Evolutionary conservation across 345 rosid genomes (phyloP).

Genomic region (Rhizophora mangle): DNA sequence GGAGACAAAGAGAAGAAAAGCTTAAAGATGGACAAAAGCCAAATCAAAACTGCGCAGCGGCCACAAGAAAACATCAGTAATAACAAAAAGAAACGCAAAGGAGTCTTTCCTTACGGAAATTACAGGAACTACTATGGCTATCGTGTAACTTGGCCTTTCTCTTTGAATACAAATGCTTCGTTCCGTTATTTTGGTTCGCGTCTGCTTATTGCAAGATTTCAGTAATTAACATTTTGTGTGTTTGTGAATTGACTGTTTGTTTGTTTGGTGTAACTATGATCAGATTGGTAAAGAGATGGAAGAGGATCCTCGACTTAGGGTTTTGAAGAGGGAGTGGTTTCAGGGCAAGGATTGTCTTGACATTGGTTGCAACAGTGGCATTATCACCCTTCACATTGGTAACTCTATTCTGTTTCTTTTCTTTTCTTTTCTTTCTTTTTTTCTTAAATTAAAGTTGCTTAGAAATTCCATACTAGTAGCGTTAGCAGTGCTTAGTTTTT

Average conservation of each 20-base stretch:
- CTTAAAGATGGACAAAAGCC: background rate
- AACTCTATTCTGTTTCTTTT: background rate
- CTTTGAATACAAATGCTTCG: background rate
- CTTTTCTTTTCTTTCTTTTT: background rate
- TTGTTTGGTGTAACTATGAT: conserved; percentile 5
- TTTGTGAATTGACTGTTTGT: background rate
- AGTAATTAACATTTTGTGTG: too few relatives aligned
- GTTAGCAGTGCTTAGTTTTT: background rate
- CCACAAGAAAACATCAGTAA: conserved; percentile 23
- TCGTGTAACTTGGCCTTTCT: conserved; percentile 42
- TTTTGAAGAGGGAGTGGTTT: conserved; percentile 78
- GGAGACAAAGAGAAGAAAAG: background rate
- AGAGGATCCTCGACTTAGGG: conserved; percentile 85
- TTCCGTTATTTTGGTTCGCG: too few relatives aligned
- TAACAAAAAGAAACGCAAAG: conserved; percentile 49
- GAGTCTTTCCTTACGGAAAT: conserved; percentile 67
- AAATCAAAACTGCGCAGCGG: background rate
- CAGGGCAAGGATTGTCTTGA: conserved; percentile 77
- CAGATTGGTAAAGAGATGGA: conserved; percentile 62
- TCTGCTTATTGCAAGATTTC: too few relatives aligned
- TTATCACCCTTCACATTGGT: conserved; percentile 80
- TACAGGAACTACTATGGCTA: conserved; percentile 90
- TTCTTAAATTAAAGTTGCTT: background rate
- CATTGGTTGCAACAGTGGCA: conserved; percentile 87
- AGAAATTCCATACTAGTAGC: background rate